Conservation (phyloP, 805 yeast species). For the Saccharomyces eubayanus region DNA sequence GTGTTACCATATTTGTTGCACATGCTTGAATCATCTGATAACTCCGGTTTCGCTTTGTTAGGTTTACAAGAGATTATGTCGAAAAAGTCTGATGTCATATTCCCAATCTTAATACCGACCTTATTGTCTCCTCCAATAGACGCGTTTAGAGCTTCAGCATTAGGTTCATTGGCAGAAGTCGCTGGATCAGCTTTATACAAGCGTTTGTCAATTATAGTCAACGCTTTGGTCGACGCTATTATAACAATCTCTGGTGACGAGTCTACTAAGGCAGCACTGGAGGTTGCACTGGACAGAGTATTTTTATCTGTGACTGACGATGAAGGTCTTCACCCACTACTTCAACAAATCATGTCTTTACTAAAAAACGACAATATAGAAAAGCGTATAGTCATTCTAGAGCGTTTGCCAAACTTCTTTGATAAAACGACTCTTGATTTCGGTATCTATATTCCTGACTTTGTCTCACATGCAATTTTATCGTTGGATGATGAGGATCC, state of each 20-base stretch:
- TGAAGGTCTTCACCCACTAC: constrained; percentile 74
- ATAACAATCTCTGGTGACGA: constrained; percentile 25
- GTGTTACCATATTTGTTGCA: constrained; percentile 75
- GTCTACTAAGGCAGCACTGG: constrained; percentile 35
- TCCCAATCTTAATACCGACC: constrained; percentile 88
- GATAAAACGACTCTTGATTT: constrained; percentile 57
- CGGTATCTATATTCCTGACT: constrained; percentile 62
- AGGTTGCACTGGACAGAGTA: constrained; percentile 56
- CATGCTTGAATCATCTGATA: constrained; percentile 50
- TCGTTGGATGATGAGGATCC: constrained; percentile 64
- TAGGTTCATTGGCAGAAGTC: constrained; percentile 79
- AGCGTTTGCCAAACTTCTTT: constrained; percentile 67
- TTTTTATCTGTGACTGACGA: constrained; percentile 64
- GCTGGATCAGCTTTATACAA: constrained; percentile 77
- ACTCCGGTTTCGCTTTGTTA: constrained; percentile 66
- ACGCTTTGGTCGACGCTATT: constrained; percentile 59
- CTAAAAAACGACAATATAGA: constrained; percentile 67
- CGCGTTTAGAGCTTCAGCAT: constrained; percentile 74
- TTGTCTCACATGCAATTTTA: constrained; percentile 61
- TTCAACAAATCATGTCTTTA: constrained; percentile 70
- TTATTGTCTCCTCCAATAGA: constrained; percentile 76
- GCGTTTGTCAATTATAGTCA: constrained; percentile 65
- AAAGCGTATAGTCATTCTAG: constrained; percentile 55
- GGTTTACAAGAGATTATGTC: constrained; percentile 92
- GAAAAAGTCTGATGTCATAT: constrained; percentile 77